Percentiles rank a stretch among this genome's conserved stretches.
phyloP scores from a whole-genome alignment of 2,329 filamentous ascomycete species.

The Emericellopsis atlantica region DNA sequence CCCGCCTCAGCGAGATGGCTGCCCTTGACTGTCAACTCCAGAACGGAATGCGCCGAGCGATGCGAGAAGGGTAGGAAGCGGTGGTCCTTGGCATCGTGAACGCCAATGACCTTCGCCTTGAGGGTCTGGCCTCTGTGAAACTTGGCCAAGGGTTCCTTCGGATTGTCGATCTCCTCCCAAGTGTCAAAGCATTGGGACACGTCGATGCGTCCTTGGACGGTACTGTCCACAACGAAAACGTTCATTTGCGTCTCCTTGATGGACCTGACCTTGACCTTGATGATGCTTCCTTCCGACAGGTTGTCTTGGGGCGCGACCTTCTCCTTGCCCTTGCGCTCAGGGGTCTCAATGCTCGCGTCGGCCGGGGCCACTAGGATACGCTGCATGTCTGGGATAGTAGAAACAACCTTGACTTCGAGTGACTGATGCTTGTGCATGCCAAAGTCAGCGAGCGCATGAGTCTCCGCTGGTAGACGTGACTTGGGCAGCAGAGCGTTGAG shows the following conservation, averaged over 20 bases:
- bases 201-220: constrained; percentile 80
- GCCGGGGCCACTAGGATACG: constrained; percentile 49
- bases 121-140: constrained; percentile 63
- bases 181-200: constrained; percentile 80
- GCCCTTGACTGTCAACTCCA: constrained; percentile 76
- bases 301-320: constrained; percentile 46
- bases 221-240: constrained; percentile 63
- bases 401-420: constrained; percentile 57
- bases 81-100: constrained; percentile 84
- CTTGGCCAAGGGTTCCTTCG: constrained; percentile 62
- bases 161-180: constrained; percentile 76
- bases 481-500: constrained; percentile 72
- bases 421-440: constrained; percentile 69
- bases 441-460: constrained; percentile 57
- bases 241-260: constrained; percentile 89
- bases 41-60: constrained; percentile 66
- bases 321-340: constrained; percentile 23
- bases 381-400: constrained; percentile 56
- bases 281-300: constrained; percentile 57
- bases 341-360: constrained; percentile 31
- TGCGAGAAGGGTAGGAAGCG: constrained; percentile 87
- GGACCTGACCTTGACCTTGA: constrained; percentile 68
- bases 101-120: constrained; percentile 65
- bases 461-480: constrained; percentile 61
- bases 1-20: constrained; percentile 42